Evolutionary conservation across 208 protist genomes (phyloP), one percentile per base, ranked within the genome.

Genomic region (Herpetomonas tarakana): DNA sequence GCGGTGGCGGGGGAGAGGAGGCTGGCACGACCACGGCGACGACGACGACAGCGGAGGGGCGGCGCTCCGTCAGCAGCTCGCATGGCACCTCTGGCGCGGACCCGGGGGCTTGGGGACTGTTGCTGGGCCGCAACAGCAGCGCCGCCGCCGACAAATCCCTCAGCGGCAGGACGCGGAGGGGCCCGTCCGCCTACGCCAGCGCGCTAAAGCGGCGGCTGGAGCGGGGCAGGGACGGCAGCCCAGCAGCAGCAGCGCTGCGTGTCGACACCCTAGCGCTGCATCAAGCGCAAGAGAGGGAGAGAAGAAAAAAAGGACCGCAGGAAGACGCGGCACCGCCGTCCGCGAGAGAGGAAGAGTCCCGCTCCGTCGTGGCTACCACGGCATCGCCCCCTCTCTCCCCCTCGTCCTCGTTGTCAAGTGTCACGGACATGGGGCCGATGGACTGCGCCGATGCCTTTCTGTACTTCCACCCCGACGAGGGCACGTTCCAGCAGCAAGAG

Each of bases 381-480:
- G 46, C 18, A 52, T 6, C 18, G 28, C 6, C 21, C 25, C 35
- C 35, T 14, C 35, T 6, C 35, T 41, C 35, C 35, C 35, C 35
- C 35, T 18, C 35, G 6, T 6, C 35, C 9, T 41, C 35, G 9
- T 14, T 41, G 9, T 41, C 35, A 14, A 52, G 46, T 19, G 12
- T 52, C 22, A 12, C 58, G 27, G 68, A 66, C 35, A 35, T 84
- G 26, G 70, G 70, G 16, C 62, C 78, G 12, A 71, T 84, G 70
- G 78, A 84, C 70, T 84, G 78, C 39, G 78, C 69, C 0, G 78
- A 84, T 28, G 78, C 78, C 16, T 75, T 68, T 22, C 46, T 66
- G 28, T 81, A 81, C 66, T 84, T 61, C 53, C 74, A 62, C 54
- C 47, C 62, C 16, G 27, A 39, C 0, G 64, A 67, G 22, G 38